Evolutionary conservation across 306 rosid species (phyloP).

Genomic region (Glycyrrhiza uralensis): DNA sequence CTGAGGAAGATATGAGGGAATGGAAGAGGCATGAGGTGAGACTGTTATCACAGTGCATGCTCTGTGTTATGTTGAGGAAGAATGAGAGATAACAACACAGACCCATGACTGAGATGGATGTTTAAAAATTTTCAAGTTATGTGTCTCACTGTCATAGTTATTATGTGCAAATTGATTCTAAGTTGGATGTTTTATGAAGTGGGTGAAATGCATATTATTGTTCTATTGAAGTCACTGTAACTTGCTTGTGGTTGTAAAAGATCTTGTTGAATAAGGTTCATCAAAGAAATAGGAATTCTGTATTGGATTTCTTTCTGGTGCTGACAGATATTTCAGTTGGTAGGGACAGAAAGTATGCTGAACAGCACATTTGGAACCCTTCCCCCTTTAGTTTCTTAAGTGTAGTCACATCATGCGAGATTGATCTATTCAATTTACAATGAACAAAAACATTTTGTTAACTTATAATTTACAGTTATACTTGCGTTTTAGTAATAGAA

Average conservation of each 20-base stretch:
- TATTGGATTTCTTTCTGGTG: background rate
- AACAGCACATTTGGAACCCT: background rate
- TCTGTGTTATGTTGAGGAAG: too few relatives aligned
- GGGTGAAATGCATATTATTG: background rate
- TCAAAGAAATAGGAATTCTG: background rate
- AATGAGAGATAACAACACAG: too few relatives aligned
- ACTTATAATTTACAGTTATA: background rate
- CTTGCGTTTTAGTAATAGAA: background rate
- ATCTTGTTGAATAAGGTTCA: slow-evolving; percentile 2
- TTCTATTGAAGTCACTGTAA: background rate
- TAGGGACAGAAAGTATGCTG: background rate
- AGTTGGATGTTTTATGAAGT: background rate
- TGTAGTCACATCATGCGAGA: background rate
- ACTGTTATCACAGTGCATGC: too few relatives aligned
- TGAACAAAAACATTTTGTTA: background rate
- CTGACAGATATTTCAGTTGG: background rate
- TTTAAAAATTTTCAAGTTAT: background rate
- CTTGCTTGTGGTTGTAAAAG: background rate
- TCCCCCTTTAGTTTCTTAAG: background rate
- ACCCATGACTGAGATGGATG: too few relatives aligned
- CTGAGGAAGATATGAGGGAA: too few relatives aligned
- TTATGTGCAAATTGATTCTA: background rate
- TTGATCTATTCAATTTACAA: background rate
- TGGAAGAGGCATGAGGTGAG: too few relatives aligned
- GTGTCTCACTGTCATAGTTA: background rate